These are phyloP conservation scores for Inosperma sp. DNA, from an alignment of 768 basidiomycete genomes.

Conservation along the genomic window DNA sequence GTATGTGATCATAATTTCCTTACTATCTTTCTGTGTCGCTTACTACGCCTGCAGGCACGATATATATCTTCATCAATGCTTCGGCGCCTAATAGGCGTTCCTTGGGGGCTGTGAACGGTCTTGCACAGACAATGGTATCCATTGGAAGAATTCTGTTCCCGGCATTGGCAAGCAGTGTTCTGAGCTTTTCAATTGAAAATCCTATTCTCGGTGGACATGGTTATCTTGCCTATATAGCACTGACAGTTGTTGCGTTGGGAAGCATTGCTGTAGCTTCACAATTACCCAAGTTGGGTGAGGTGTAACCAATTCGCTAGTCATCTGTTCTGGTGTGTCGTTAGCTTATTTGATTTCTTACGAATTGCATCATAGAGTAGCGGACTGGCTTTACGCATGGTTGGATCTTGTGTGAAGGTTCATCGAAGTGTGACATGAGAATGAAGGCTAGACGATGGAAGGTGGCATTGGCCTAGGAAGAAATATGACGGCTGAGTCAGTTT, in stretches of 20 bases:
- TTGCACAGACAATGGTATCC: slow-evolving; percentile 29
- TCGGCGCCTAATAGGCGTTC: slow-evolving; percentile 51
- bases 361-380: no score
- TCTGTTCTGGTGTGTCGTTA: no score
- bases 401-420: no score
- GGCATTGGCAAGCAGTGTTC: slow-evolving; percentile 19
- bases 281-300: no score
- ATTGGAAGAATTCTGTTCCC: slow-evolving; percentile 22
- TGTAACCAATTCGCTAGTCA: no score
- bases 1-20: slow-evolving; percentile 19
- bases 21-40: neutral
- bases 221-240: slow-evolving; percentile 15
- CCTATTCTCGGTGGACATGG: slow-evolving; percentile 23
- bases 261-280: slow-evolving; percentile 18
- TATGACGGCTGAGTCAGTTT: no score
- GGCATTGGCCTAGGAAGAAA: no score
- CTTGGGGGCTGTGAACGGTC: slow-evolving; percentile 54
- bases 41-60: slow-evolving; percentile 15
- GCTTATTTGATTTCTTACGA: no score
- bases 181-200: slow-evolving; percentile 25
- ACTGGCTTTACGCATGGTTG: no score
- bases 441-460: no score
- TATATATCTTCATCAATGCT: slow-evolving; percentile 48
- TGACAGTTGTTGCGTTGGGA: slow-evolving; percentile 17
- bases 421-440: no score